Percentiles rank a stretch among this genome's conserved stretches.
These are phyloP conservation scores for Scutellaria minor DNA, from an alignment of 257 asterid species.

Conservation along the genomic window DNA sequence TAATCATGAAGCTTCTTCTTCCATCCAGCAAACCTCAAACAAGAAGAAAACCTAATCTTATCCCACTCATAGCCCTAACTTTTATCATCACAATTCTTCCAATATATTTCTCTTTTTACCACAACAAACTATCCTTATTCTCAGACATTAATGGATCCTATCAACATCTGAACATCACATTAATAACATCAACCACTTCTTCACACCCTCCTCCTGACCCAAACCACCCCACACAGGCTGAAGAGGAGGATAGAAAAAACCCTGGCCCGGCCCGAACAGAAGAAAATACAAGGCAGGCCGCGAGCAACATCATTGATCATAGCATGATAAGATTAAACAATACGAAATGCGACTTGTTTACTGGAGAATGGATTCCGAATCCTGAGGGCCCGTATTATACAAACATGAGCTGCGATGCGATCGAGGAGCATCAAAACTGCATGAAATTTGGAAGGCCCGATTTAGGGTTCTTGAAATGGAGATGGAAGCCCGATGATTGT, in stretches of 20 bases:
- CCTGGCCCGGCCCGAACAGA: constrained; percentile 14
- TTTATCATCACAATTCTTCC: constrained; percentile 46
- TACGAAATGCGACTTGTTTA: constrained; percentile 53
- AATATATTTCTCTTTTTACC: constrained; percentile 47
- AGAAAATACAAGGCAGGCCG: no score
- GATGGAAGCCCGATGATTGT: constrained; percentile 83
- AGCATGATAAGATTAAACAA: neutral
- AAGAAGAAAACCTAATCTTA: constrained; percentile 47
- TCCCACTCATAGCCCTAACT: constrained; percentile 42
- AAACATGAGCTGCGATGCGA: constrained; percentile 61
- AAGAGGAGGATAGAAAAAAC: no score
- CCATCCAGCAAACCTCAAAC: constrained; percentile 49
- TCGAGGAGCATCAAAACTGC: constrained; percentile 88
- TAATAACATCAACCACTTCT: neutral
- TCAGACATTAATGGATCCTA: constrained; percentile 3
- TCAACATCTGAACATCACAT: constrained; percentile 27
- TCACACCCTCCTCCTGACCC: no score
- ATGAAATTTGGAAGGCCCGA: constrained; percentile 81
- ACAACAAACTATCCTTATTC: constrained; percentile 33
- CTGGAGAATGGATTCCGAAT: constrained; percentile 73
- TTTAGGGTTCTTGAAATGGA: constrained; percentile 66
- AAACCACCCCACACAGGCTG: no score
- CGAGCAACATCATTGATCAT: no score
- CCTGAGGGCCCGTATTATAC: constrained; percentile 76
- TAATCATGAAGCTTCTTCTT: constrained; percentile 54